Base-by-base conservation (phyloP, 2,329 filamentous ascomycete species). In the Penicillium sp. region DNA sequence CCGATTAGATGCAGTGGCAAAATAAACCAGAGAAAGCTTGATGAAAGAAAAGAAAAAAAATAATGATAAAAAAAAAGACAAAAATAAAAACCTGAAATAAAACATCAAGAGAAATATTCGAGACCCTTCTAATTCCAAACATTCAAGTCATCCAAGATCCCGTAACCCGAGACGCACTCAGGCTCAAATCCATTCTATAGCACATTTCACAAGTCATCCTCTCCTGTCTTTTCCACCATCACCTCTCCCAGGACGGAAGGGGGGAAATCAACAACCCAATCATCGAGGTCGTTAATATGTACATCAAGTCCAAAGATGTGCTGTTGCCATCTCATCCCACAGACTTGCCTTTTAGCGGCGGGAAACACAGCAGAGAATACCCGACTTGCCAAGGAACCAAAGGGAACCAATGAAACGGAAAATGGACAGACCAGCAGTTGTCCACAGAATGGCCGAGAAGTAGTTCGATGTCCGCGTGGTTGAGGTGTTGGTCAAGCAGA, bases 291-390 rank as follows among this genome's bases (percentile, higher is more conserved):
- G 44, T 51, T 54, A 31, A 34, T 61, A 61, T 61, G 49, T 61
- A 61, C 58, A 61, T 18, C 26, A 42, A 18, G 10, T 13, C 37
- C 11, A 11, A 18, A 8, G 34, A 42, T 7, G 31, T 14, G 13
- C 31, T 33, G 9, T 33, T 33, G 10, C 31, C 31, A 14, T n/a
- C n/a, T n/a, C n/a, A n/a, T n/a, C n/a, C n/a, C n/a, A n/a, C n/a
- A 33, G 14, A 33, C 14, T 5, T 14, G 16, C 40, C 1, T 11
- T 53, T 55, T 69, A 92, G 75, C 88, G 83, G 72, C 89, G 87
- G 60, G 89, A 86, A 75, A 97, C 94, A 81, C 92, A 96, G 86
- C 91, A 96, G 84, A 96, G 89, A 76, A 97, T 86, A 75, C 93
- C 93, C 48, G 91, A 94, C 80, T 87, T 90, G 72, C 91, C 91